Conservation (phyloP, 129 eudicot species). For the Glebionis coronaria region DNA sequence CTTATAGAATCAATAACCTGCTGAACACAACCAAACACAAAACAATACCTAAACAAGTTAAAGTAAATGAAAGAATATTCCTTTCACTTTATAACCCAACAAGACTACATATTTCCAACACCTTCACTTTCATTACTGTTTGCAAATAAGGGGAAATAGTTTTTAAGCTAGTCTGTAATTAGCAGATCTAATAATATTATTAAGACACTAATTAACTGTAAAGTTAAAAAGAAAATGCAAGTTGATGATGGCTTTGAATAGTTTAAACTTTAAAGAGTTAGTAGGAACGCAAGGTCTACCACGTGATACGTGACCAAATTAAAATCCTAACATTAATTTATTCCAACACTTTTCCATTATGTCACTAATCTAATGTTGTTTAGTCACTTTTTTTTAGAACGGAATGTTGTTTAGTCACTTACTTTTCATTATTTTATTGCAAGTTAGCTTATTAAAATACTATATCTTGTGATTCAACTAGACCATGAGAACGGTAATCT, state of each 20-base stretch:
- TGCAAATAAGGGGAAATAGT: no score
- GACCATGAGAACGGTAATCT: no score
- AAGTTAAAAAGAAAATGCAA: constrained; percentile 9
- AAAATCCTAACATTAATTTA: neutral
- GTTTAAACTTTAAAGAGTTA: constrained; percentile 17
- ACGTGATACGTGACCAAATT: constrained; percentile 22
- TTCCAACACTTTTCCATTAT: constrained; percentile 10
- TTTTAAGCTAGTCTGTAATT: neutral
- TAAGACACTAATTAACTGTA: neutral
- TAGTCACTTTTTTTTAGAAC: neutral
- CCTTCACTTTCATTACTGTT: no score
- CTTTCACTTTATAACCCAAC: no score
- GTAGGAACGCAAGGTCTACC: constrained; percentile 22
- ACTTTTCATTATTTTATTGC: no score
- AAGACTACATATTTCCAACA: no score
- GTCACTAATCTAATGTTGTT: neutral
- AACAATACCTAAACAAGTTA: no score
- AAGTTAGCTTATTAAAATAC: no score
- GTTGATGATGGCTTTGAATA: constrained; percentile 26
- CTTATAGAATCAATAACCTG: no score
- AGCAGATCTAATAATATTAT: neutral
- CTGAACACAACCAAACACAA: no score
- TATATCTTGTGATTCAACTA: no score
- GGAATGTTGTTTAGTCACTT: neutral
- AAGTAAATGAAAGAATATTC: no score